A percentile compares a stretch with the other conserved stretches of the same genome.
Evolutionary conservation across 75 land plant genomes (phyloP).

Genomic region (Selaginella tamariscina): DNA sequence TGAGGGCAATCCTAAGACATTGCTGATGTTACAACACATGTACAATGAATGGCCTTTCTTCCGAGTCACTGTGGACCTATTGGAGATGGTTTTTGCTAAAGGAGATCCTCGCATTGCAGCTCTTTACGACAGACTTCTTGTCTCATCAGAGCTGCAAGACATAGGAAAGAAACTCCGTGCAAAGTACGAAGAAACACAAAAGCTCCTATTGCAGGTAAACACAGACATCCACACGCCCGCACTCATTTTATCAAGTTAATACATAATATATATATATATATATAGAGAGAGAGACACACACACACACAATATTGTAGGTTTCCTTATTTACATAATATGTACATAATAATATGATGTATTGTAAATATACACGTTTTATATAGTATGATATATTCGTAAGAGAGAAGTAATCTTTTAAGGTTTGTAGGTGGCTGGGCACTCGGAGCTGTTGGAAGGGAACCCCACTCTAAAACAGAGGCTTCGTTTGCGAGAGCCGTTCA

Average conservation of each 20-base stretch:
- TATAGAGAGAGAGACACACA: too few species aligned
- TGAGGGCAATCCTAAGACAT: constrained; percentile 37
- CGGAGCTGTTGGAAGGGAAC: constrained; percentile 11
- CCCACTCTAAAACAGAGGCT: constrained; percentile 18
- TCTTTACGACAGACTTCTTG: constrained; percentile 18
- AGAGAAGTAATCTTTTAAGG: background rate
- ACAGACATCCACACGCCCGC: too few species aligned
- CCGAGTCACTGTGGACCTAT: constrained; percentile 71
- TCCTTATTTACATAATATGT: background rate
- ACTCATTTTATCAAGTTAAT: too few species aligned
- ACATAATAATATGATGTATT: background rate
- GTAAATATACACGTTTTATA: too few species aligned
- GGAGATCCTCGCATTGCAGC: constrained; percentile 16
- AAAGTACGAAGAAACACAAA: constrained; percentile 16
- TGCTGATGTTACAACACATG: constrained; percentile 54
- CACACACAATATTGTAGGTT: too few species aligned
- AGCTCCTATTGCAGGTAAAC: constrained; percentile 14
- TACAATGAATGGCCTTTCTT: constrained; percentile 39
- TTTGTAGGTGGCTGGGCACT: constrained; percentile 15
- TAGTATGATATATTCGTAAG: too few species aligned
- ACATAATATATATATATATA: too few species aligned
- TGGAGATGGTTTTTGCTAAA: constrained; percentile 39
- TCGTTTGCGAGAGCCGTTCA: constrained; percentile 31
- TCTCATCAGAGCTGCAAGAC: constrained; percentile 8
- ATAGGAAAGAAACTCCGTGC: constrained; percentile 11